A percentile compares a stretch with the other conserved stretches of the same genome.
Evolutionary conservation across 345 rosid species (phyloP).

Genomic region (Brassica nigra): DNA sequence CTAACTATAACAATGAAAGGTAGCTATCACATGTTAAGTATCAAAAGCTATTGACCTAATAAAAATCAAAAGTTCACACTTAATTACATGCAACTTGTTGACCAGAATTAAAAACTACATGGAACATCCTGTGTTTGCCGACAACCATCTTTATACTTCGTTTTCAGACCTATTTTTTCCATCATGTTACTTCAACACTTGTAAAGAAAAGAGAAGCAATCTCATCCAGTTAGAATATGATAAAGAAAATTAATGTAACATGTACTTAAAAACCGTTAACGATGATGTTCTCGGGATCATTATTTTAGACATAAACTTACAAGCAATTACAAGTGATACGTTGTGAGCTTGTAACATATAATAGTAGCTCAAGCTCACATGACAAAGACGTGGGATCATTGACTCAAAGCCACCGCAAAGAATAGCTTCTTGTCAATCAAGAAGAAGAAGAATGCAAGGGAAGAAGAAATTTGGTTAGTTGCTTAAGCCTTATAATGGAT

Average conservation of each 20-base stretch:
- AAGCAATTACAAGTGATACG: neutral
- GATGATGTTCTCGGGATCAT: neutral
- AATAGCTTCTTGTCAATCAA: neutral
- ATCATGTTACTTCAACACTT: neutral
- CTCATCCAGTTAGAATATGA: neutral
- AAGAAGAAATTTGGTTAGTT: neutral
- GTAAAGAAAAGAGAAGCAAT: neutral
- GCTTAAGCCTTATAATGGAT: neutral
- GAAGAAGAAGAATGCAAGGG: neutral
- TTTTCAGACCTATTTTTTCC: neutral
- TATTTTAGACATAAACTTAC: neutral
- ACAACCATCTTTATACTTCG: neutral
- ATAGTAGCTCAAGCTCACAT: neutral
- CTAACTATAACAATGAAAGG: neutral
- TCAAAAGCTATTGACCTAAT: neutral
- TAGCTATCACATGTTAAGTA: slow-evolving; percentile 21
- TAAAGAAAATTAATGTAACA: neutral
- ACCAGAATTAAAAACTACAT: neutral
- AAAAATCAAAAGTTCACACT: slow-evolving; percentile 26
- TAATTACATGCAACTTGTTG: neutral
- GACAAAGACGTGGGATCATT: neutral
- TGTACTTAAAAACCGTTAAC: neutral
- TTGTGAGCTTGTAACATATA: neutral
- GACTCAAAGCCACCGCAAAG: neutral
- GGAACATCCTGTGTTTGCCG: neutral